Base-by-base conservation (phyloP, 2,329 filamentous ascomycete species). In the Alternaria triticimaculans region DNA sequence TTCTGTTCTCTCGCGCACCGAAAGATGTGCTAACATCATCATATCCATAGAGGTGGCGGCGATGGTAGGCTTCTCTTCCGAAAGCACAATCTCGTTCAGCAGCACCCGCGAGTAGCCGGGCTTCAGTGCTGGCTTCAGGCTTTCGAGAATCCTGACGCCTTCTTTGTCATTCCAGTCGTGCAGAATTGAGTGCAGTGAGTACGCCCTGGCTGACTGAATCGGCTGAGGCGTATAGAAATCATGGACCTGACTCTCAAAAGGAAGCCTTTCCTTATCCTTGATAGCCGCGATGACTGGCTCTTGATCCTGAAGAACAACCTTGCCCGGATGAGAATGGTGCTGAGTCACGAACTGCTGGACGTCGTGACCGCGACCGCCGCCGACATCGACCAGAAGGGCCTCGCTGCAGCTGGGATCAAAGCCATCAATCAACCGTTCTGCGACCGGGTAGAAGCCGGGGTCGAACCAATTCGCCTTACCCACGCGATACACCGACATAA, bases 251-350 rank as follows among this genome's bases (percentile, higher is more conserved):
- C 60, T 45, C 23, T 62, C 54, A 46, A 68, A 85, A 80, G 5
- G 68, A 8, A 62, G 76, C 64, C 26, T 80, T 72, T 12, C 65
- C 48, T 25, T 59, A 8, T 53, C 65, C 26, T 4, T 65, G 53
- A 44, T 67, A 64, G 15, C 72, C 70, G 18, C 76, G 62, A 46
- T 70, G 65, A 54, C 78, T 57, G 18, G 86, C 82, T 3, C 76
- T 71, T 0, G 81, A 78, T 87, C 86, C 66, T 88, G 84, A 0
- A 87, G 73, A 1, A 87, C 71, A 3, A 87, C 70, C 5, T 78
- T 74, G 2, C 85, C 84, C 0, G 80, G 79, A 0, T 76, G 70
- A 0, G 78, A 55, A 0, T 82, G 80, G 63, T 80, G 79, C 23
- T 44, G 37, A 1, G 61, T 11, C 11, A 44, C 33, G 51, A 81